Evolutionary conservation across 345 rosid species (phyloP), one percentile per base, ranked within the genome.

Genomic region (Jatropha curcas): DNA sequence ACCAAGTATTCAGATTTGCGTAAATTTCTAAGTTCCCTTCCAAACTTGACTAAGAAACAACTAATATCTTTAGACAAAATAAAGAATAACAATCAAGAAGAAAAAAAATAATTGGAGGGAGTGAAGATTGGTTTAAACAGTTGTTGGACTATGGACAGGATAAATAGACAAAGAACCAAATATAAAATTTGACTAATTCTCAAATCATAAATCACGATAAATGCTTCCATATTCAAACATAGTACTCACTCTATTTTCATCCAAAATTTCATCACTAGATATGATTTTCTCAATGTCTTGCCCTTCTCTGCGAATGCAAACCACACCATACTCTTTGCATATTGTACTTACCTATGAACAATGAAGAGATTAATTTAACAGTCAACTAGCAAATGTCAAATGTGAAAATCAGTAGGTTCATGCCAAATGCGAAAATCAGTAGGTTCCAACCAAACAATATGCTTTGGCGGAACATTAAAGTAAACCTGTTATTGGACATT

Each of bases 261-360:
- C 73, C 82, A 95, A 68, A 77, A 87, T 89, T 53, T 63, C 78
- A 74, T 89, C 83, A 22, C 71, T 70, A 5, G 71, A 70, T 70
- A 92, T 85, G 41, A 87, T 86, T 76, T 78, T 85, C 46, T 89
- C 88, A 77, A 89, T 77, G 72, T 87, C 90, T 76, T 85, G 93
- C 41, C 90, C 96, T 80, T 89, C 97, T 81, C 98, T 82, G 30
- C 88, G 89, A 45, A 95, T 92, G 88, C 97, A 92, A 55, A 87
- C 90, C 76, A 88, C 82, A 17, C 99, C 99, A 75, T 82, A 90
- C 59, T 92, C 92, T 67, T 78, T 71, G 82, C 92, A 95, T 63
- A 95, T 88, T 41, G 72, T 48, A 64, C 75, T 84, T 22, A 88
- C 90, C 97, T 92, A 80, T 60, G 75, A 75, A 5, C 34, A 51